Conservation (phyloP, 768 basidiomycete genomes). For the Trametes punicea region DNA sequence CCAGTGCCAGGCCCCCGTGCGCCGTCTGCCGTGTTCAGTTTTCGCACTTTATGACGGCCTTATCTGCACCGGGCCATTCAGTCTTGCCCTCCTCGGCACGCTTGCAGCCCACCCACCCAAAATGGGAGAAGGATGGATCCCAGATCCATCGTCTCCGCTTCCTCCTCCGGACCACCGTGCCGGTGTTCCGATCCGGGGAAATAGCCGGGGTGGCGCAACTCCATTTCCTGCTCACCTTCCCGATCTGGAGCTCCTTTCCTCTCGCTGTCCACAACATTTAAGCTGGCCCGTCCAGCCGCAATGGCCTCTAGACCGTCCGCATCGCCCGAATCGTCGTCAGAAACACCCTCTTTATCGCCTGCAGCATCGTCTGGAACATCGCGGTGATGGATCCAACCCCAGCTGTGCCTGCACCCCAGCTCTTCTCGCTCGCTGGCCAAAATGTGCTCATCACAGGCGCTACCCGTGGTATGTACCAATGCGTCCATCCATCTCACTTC, state of each 20-base stretch:
- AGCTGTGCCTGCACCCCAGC: constrained; percentile 42
- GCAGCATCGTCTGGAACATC: not conserved
- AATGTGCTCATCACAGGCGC: constrained; percentile 80
- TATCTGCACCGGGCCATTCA: constrained; percentile 5
- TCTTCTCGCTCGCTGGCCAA: constrained; percentile 67
- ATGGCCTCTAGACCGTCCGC: constrained; percentile 6
- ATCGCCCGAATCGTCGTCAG: constrained; percentile 6
- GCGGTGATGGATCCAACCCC: constrained; percentile 53
- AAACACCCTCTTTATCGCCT: not conserved
- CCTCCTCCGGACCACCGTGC: constrained; percentile 16
- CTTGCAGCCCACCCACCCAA: not conserved
- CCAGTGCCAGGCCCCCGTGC: too few species aligned
- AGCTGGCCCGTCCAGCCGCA: not conserved
- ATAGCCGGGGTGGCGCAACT: constrained; percentile 23
- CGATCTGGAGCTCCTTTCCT: constrained; percentile 12
- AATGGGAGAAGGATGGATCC: not conserved
- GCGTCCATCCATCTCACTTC: not conserved
- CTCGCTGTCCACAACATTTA: not conserved
- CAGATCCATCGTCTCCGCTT: constrained; percentile 4
- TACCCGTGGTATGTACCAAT: constrained; percentile 52
- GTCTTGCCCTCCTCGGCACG: not conserved
- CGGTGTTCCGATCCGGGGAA: constrained; percentile 27
- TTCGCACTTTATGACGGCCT: not conserved
- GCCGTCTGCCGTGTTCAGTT: not conserved
- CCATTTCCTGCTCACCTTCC: constrained; percentile 8